Base-by-base conservation (phyloP, 2,329 filamentous ascomycete species). In the Tetracladium maxilliforme region DNA sequence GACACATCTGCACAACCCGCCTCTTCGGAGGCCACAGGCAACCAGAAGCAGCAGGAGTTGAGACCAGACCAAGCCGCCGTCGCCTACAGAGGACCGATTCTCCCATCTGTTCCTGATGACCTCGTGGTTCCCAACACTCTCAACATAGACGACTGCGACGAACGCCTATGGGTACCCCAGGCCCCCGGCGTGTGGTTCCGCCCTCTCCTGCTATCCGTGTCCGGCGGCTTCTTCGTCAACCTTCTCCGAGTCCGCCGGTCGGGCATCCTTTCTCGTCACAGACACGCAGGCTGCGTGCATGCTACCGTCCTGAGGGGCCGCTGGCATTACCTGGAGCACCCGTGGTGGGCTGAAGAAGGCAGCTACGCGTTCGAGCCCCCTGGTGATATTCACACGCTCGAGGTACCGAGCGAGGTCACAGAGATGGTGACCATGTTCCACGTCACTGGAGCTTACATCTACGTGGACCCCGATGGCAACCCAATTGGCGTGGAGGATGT, bases 321-420 rank as follows among this genome's bases (percentile, higher is more conserved):
- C 12, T 49, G 45, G 47, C 47, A 49, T 26, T 49, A 51, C 21
- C 39, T 51, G 4, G 47, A 51, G 28, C 45, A 51, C 21, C 33
- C 36, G 1, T 49, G 46, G 45, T 50, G 44, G 47, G 47, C 46
- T 1, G 38, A 34, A 2, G 42, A 49, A 24, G 46, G 46, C 5
- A 39, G 47, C 4, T 44, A 48, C 29, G 41, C 44, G 0, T 51
- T 40, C 24, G 46, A 48, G 35, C 46, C 46, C 2, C 44, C 38
- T 2, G 45, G 45, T 3, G 43, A 51, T 22, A 49, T 49, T 15
- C 45, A 51, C 23, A 50, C 45, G 4, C 31, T 49, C 6, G 42
- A 48, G 24, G 46, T 48, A 1, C 43, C 46, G 1, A 41, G 44
- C 2, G 46, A 40, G 8, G 44, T 47, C 1, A 32, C 37, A 19